Base-by-base conservation (phyloP, 1,139 yeast genomes). In the Magnusiomyces tetraspermus region DNA sequence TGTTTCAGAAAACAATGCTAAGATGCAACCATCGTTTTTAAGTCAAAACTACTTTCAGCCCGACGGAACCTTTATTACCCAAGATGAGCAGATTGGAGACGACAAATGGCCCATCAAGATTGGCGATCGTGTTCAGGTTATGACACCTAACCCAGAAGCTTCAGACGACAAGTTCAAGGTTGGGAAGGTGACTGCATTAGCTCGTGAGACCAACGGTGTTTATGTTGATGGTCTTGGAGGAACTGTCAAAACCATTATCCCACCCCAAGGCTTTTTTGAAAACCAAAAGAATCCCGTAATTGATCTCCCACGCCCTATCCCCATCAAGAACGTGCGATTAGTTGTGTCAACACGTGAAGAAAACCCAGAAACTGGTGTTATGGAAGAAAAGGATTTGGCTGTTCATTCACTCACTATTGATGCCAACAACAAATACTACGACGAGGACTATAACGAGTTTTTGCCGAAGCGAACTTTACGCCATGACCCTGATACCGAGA, bases 401-500 rank as follows among this genome's bases (percentile, higher is more conserved):
- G 88, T 95, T 21, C 87, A 86, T 60, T 80, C 82, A 44, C 66
- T 90, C 30, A 80, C 75, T 36, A 80, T 82, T 64, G 77, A 76
- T 53, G 67, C 95, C 80, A 51, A 52, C 15, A 33, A 31, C 28
- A 70, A 73, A 52, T 83, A 85, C 65, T 90, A 78, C 67, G 96
- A 89, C 65, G 80, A 79, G 50, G 80, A 85, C 60, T 82, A 84
- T 67, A 83, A 82, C 66, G 75, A 76, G 63, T 78, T 85, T 76
- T 72, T 88, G 72, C 95, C 95, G 23, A 78, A 78, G 58, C 79
- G 97, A 70, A 78, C 80, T 59, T 88, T 90, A 17, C 79, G 77
- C 59, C 76, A 79, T 60, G 89, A 87, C 61, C 72, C 72, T 37
- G 78, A 79, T 44, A 72, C 87, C 54, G 79, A 80, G 48, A 80